Evolutionary conservation across 352 stramenopile species (phyloP).

Genomic region (Pythium scleroteichum): DNA sequence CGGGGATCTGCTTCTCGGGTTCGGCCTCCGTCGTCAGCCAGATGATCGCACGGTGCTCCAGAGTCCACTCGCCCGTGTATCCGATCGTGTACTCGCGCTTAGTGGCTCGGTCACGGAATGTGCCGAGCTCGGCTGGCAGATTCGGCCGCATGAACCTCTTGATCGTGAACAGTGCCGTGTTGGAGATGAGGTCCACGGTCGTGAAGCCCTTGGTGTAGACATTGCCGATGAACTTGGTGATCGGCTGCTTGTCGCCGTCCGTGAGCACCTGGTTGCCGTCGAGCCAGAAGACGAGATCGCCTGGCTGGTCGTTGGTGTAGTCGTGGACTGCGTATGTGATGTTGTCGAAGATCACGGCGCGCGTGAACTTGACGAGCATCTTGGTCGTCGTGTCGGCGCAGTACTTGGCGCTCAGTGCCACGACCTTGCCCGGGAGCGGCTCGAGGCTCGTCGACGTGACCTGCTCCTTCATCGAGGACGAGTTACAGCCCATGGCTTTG

Average conservation of each 20-base stretch:
- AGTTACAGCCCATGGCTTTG: not conserved
- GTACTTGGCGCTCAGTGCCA: not conserved
- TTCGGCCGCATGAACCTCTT: not conserved
- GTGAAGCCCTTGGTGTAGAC: slow-evolving; percentile 1
- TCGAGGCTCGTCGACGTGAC: not conserved
- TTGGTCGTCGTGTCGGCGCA: slow-evolving; percentile 1
- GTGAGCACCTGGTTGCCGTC: slow-evolving; percentile 6
- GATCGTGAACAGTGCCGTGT: not conserved
- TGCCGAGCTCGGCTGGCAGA: slow-evolving; percentile 4
- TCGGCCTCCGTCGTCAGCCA: slow-evolving; percentile 1
- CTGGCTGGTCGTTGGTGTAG: not conserved
- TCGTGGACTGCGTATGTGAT: slow-evolving; percentile 1
- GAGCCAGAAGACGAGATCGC: slow-evolving; percentile 1
- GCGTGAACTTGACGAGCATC: slow-evolving; percentile 7
- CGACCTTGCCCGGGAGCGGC: not conserved
- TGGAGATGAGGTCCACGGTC: not conserved
- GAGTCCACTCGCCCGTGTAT: slow-evolving; percentile 15
- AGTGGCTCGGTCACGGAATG: slow-evolving; percentile 6
- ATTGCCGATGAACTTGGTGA: slow-evolving; percentile 3
- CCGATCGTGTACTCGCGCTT: slow-evolving; percentile 11
- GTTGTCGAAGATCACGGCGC: slow-evolving; percentile 13
- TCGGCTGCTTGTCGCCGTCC: not conserved
- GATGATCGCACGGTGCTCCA: slow-evolving; percentile 3
- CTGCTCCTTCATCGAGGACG: slow-evolving; percentile 4
- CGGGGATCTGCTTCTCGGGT: not conserved